These are phyloP conservation scores for Aspergillus brunneoviolaceus DNA, from an alignment of 2,329 filamentous ascomycete genomes.

Conservation along the genomic window DNA sequence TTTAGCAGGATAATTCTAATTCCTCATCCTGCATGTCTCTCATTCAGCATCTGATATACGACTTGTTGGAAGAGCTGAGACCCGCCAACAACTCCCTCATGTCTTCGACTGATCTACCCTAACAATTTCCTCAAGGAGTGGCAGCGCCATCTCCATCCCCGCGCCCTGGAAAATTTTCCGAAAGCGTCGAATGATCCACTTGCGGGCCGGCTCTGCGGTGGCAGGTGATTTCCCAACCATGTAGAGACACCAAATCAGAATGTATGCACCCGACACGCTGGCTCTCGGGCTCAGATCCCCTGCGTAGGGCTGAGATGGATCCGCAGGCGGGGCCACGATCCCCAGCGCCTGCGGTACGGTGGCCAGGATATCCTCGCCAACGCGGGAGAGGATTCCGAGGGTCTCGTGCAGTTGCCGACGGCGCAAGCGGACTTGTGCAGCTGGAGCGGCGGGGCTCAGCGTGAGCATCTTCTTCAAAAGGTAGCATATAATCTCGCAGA, in stretches of 20 bases:
- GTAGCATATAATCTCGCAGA: constrained; percentile 18
- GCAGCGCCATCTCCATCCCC: constrained; percentile 16
- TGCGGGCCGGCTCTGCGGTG: constrained; percentile 4
- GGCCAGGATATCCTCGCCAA: constrained; percentile 21
- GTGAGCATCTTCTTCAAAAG: constrained; percentile 17
- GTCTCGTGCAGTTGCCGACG: constrained; percentile 9
- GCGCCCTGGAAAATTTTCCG: constrained; percentile 9
- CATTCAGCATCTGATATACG: too few relatives aligned
- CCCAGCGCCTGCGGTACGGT: constrained; percentile 23
- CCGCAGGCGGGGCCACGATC: constrained; percentile 5
- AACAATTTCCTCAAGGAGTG: constrained; percentile 14
- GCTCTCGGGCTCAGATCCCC: neutral
- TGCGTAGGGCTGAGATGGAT: neutral
- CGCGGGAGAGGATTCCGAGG: constrained; percentile 10
- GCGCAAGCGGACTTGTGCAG: neutral
- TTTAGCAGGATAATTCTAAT: too few relatives aligned
- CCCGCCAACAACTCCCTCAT: too few relatives aligned
- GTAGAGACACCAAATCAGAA: constrained; percentile 20
- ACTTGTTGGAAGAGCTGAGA: too few relatives aligned
- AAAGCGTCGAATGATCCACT: constrained; percentile 19
- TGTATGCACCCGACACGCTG: constrained; percentile 18
- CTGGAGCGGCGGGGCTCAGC: neutral
- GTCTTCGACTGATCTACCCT: constrained; percentile 6
- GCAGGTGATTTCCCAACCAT: constrained; percentile 14
- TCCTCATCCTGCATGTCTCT: too few relatives aligned